Conservation (phyloP, 2,329 filamentous ascomycete genomes). For the Macrophomina phaseolina region DNA sequence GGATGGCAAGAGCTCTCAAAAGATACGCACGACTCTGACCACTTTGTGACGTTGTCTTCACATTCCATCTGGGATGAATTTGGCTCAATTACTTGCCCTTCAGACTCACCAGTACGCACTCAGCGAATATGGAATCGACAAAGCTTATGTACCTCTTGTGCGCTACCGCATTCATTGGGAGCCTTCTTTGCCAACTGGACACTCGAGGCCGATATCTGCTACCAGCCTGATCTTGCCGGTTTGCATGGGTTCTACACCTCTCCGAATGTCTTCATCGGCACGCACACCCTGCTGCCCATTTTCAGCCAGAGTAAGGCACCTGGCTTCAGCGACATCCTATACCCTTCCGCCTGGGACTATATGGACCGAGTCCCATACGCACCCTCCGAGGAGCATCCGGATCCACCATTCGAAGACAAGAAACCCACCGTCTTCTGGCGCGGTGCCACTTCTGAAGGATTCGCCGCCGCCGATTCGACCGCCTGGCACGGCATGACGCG, state of each 20-base stretch:
- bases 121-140: conserved; percentile 62
- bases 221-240: conserved; percentile 76
- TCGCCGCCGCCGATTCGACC: conserved; percentile 41
- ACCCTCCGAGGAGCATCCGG: conserved; percentile 58
- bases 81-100: conserved; percentile 59
- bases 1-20: conserved; percentile 46
- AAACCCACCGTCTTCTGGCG: conserved; percentile 75
- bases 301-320: conserved; percentile 77
- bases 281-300: conserved; percentile 71
- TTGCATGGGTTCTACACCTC: conserved; percentile 76
- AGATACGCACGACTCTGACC: conserved; percentile 30
- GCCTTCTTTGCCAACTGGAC: conserved; percentile 72
- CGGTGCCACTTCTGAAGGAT: conserved; percentile 66
- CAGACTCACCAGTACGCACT: conserved; percentile 30
- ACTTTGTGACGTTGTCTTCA: conserved; percentile 43
- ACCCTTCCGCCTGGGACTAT: conserved; percentile 70
- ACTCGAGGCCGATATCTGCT: conserved; percentile 69
- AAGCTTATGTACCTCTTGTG: conserved; percentile 69
- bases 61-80: conserved; percentile 49
- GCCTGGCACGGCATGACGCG: conserved; percentile 71
- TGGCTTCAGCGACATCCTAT: conserved; percentile 77
- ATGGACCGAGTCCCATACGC: conserved; percentile 61
- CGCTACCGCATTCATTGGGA: conserved; percentile 67
- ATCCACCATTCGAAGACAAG: conserved; percentile 65
- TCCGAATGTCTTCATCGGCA: conserved; percentile 65